Evolutionary conservation across 2,329 filamentous ascomycete species (phyloP).

Genomic region (Dothideomycetidae sp.): DNA sequence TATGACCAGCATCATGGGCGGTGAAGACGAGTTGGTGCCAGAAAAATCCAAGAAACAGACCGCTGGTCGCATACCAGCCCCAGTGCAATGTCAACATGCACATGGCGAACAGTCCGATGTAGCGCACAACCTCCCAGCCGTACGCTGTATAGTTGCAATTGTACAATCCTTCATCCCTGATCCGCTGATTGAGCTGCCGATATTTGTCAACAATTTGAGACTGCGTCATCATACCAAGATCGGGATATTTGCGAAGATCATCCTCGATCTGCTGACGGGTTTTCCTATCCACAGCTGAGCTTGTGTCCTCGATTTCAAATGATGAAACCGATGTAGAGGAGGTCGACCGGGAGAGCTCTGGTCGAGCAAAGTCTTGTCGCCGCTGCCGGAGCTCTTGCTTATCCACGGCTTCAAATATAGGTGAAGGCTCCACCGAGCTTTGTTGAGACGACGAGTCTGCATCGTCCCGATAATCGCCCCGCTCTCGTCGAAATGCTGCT

Average conservation of each 20-base stretch:
- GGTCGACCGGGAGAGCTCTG: constrained; percentile 24
- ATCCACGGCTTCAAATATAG: constrained; percentile 43
- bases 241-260: constrained; percentile 68
- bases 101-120: constrained; percentile 49
- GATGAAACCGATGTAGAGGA: constrained; percentile 48
- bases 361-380: constrained; percentile 8
- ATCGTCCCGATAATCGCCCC: constrained; percentile 21
- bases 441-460: constrained; percentile 36
- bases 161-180: constrained; percentile 64
- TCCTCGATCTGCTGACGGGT: constrained; percentile 62
- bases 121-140: constrained; percentile 57
- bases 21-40: constrained; percentile 95
- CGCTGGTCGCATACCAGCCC: constrained; percentile 44
- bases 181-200: constrained; percentile 55
- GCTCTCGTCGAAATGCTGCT: constrained; percentile 11
- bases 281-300: constrained; percentile 49
- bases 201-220: constrained; percentile 67
- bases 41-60: constrained; percentile 60
- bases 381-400: constrained; percentile 9
- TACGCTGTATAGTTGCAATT: constrained; percentile 75
- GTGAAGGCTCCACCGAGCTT: constrained; percentile 43
- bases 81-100: constrained; percentile 37
- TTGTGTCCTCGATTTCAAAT: constrained; percentile 29
- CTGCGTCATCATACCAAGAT: constrained; percentile 60
- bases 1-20: constrained; percentile 90